These are phyloP conservation scores for Coemansia erecta DNA, from an alignment of 192 early-diverging fungal genomes.

Conservation along the genomic window DNA sequence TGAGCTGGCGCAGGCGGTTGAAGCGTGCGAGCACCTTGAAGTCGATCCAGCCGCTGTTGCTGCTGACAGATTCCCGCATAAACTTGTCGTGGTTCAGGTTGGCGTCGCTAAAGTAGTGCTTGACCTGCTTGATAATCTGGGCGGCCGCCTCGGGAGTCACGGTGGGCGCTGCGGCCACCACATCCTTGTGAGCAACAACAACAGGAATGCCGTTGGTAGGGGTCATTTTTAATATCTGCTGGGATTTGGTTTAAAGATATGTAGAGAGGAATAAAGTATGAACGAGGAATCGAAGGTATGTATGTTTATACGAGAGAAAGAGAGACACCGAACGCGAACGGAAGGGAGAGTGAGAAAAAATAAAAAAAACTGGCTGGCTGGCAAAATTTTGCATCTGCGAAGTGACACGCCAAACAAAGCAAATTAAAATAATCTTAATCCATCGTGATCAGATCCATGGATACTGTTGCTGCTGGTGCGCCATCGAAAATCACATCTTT, in stretches of 20 bases:
- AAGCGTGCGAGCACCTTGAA: conserved; percentile 36
- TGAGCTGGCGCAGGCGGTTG: conserved; percentile 47
- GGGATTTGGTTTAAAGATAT: neutral
- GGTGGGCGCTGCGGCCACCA: conserved; percentile 6
- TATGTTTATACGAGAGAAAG: conserved; percentile 6
- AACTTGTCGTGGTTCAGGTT: conserved; percentile 51
- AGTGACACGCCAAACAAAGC: neutral
- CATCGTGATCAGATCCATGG: neutral
- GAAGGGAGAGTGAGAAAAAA: conserved; percentile 5
- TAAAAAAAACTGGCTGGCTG: neutral
- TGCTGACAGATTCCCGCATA: conserved; percentile 34
- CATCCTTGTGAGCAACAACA: conserved; percentile 10
- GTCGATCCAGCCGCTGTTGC: conserved; percentile 40
- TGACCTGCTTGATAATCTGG: conserved; percentile 40
- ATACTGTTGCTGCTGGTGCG: neutral
- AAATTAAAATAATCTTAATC: conserved; percentile 4
- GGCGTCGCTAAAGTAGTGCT: conserved; percentile 54
- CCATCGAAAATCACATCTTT: conserved; percentile 19
- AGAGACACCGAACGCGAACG: neutral
- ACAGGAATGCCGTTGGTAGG: conserved; percentile 38
- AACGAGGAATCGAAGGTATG: neutral
- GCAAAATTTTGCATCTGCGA: neutral
- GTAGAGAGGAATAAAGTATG: neutral
- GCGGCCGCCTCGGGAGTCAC: conserved; percentile 19
- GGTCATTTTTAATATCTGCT: conserved; percentile 16